These are phyloP conservation scores for Eurotiales sp. DNA, from an alignment of 2,329 filamentous ascomycete genomes.

Conservation along the genomic window DNA sequence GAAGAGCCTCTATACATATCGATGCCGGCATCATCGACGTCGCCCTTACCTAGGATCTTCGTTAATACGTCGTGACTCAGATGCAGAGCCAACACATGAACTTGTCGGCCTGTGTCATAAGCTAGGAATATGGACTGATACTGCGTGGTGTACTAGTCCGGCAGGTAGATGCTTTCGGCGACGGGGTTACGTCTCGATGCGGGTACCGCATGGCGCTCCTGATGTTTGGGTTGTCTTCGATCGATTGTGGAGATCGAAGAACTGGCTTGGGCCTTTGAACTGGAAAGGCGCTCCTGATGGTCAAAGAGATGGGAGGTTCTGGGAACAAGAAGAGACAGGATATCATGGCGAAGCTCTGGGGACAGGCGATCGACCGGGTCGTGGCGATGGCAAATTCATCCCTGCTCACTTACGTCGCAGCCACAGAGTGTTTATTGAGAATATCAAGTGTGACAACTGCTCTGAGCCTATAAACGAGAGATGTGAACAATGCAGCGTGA, in stretches of 20 bases:
- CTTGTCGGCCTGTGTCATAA: slow-evolving; percentile 57
- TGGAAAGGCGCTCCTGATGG: slow-evolving; percentile 26
- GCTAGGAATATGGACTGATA: slow-evolving; percentile 59
- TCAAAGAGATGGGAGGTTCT: slow-evolving; percentile 49
- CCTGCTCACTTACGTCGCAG: slow-evolving; percentile 53
- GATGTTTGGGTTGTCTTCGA: slow-evolving; percentile 63
- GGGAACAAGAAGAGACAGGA: slow-evolving; percentile 55
- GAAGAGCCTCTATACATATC: slow-evolving; percentile 59
- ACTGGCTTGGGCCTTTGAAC: slow-evolving; percentile 50
- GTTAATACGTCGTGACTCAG: slow-evolving; percentile 54
- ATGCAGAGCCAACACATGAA: slow-evolving; percentile 59
- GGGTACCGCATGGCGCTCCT: slow-evolving; percentile 51
- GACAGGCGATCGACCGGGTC: slow-evolving; percentile 40
- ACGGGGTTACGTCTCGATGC: slow-evolving; percentile 55
- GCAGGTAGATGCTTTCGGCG: slow-evolving; percentile 54
- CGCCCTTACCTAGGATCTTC: slow-evolving; percentile 57
- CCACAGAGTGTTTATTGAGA: slow-evolving; percentile 51
- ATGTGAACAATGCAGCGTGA: slow-evolving; percentile 58
- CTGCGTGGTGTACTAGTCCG: slow-evolving; percentile 58
- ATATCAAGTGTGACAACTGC: slow-evolving; percentile 54
- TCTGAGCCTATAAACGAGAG: slow-evolving; percentile 51
- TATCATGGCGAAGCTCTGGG: slow-evolving; percentile 55
- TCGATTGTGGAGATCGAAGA: slow-evolving; percentile 56
- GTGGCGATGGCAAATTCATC: slow-evolving; percentile 52
- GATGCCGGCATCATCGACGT: slow-evolving; percentile 59